phyloP scores from a whole-genome alignment of 73 alveolate genomes.

The Uronychia setigera region DNA sequence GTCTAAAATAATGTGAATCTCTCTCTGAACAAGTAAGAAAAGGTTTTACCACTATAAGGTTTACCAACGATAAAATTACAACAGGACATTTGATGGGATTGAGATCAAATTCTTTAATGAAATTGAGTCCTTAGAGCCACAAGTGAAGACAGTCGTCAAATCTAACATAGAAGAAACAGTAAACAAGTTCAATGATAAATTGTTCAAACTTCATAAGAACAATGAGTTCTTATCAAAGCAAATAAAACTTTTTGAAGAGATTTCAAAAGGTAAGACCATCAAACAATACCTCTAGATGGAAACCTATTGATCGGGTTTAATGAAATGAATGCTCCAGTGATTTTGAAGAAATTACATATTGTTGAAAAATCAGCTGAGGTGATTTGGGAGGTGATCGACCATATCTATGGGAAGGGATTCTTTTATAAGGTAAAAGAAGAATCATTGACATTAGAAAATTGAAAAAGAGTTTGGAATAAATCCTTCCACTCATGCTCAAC shows the following conservation, averaged over 20 bases:
- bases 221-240: conserved; percentile 12
- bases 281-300: conserved; percentile 13
- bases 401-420: conserved; percentile 25
- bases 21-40: conserved; percentile 3
- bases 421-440: conserved; percentile 16
- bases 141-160: background rate
- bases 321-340: conserved; percentile 8
- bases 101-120: conserved; percentile 14
- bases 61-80: conserved; percentile 6
- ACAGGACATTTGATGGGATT: background rate
- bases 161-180: background rate
- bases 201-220: conserved; percentile 9
- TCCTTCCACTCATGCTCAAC: conserved; percentile 24
- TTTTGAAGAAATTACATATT: conserved; percentile 12
- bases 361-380: conserved; percentile 1
- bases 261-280: no score
- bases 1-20: conserved; percentile 15
- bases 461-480: conserved; percentile 31
- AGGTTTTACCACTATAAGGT: background rate
- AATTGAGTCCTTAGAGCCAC: conserved; percentile 3
- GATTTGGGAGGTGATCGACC: conserved; percentile 32
- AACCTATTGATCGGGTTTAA: conserved; percentile 10
- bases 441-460: background rate
- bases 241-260: conserved; percentile 17
- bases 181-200: conserved; percentile 14